Conservation (phyloP, 2,329 filamentous ascomycete genomes). For the Dactylellina drechsleri region DNA sequence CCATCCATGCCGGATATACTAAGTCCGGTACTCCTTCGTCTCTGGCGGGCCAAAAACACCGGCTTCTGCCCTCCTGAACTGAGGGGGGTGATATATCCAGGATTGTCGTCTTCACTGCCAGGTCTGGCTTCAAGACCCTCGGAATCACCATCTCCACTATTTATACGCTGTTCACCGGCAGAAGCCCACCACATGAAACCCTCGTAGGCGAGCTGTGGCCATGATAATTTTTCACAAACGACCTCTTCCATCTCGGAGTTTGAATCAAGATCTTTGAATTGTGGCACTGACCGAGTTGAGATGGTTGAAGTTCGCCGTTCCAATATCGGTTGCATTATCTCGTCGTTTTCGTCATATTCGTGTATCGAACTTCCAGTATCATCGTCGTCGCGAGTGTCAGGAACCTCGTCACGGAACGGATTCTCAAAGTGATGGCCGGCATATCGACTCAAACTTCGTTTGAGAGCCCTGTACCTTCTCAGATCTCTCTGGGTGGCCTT, state of each 20-base stretch:
- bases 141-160: constrained; percentile 62
- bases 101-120: constrained; percentile 57
- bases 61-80: constrained; percentile 49
- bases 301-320: constrained; percentile 46
- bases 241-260: constrained; percentile 64
- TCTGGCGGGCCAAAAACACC: constrained; percentile 49
- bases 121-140: constrained; percentile 57
- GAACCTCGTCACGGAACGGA: constrained; percentile 59
- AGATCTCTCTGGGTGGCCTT: constrained; percentile 92
- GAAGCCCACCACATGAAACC: constrained; percentile 93
- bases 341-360: constrained; percentile 52
- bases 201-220: constrained; percentile 80
- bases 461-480: constrained; percentile 78
- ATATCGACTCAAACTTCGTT: constrained; percentile 67
- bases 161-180: constrained; percentile 76
- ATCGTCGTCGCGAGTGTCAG: constrained; percentile 56
- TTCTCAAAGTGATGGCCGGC: constrained; percentile 57
- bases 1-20: constrained; percentile 53
- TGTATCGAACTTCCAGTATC: constrained; percentile 45
- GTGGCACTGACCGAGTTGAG: constrained; percentile 37
- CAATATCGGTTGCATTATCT: constrained; percentile 45
- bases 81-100: constrained; percentile 43
- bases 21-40: constrained; percentile 44
- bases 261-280: constrained; percentile 60
- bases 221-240: constrained; percentile 69